These are phyloP conservation scores for Lipomyces yamanashiensis DNA, from an alignment of 805 yeast genomes.

Conservation along the genomic window DNA sequence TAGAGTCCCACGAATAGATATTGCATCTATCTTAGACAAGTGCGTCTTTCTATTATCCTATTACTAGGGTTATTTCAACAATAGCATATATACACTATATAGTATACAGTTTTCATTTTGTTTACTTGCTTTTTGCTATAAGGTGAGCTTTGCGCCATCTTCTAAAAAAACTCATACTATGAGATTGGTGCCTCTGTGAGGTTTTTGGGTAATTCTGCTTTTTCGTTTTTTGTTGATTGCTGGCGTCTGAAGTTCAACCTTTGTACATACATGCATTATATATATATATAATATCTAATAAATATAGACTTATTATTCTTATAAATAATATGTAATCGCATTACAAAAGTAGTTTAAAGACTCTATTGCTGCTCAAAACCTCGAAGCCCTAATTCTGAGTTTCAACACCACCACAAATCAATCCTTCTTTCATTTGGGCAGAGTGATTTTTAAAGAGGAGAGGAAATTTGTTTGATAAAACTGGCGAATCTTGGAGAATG, in stretches of 20 bases:
- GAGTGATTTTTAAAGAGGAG: not conserved
- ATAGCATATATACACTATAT: not conserved
- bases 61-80: not conserved
- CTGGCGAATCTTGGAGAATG: slow-evolving; percentile 43
- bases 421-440: too few species aligned
- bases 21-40: not conserved
- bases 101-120: too few species aligned
- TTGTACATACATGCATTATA: not conserved
- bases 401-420: too few species aligned
- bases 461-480: not conserved
- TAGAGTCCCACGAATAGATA: slow-evolving; percentile 1
- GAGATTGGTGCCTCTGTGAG: not conserved
- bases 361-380: not conserved
- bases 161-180: not conserved
- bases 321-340: too few species aligned
- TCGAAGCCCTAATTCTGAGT: not conserved
- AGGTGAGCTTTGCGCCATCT: too few species aligned
- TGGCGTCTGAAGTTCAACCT: slow-evolving; percentile 12
- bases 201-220: not conserved
- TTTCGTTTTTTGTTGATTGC: not conserved
- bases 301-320: too few species aligned
- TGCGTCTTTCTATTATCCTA: not conserved
- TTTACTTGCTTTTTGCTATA: too few species aligned
- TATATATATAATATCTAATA: not conserved
- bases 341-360: too few species aligned